phyloP scores from a whole-genome alignment of 2,329 filamentous ascomycete genomes.

The Botryotinia globosa region DNA sequence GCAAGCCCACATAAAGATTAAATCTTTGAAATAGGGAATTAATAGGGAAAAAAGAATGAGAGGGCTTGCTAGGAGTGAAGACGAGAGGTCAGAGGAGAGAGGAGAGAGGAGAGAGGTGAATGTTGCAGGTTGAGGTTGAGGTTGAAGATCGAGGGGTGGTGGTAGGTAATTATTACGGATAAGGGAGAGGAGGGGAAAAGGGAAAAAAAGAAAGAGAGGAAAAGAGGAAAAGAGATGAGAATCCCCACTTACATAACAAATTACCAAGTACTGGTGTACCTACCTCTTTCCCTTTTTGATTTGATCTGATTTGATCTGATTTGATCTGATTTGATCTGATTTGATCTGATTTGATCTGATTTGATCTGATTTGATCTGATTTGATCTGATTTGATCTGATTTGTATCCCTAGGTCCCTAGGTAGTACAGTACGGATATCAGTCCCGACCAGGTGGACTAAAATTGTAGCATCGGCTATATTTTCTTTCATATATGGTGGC shows the following conservation, averaged over 20 bases:
- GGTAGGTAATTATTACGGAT: background rate
- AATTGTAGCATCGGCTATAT: background rate
- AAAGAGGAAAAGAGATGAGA: background rate
- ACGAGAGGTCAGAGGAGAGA: background rate
- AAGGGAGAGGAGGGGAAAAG: background rate
- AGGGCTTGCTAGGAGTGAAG: slow-evolving; percentile 13
- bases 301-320: too few species aligned
- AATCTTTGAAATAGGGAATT: background rate
- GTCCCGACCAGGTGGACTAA: background rate
- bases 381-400: too few species aligned
- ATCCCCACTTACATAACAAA: background rate
- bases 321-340: background rate
- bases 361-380: background rate
- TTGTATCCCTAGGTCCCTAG: too few species aligned
- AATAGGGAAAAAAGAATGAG: slow-evolving; percentile 12
- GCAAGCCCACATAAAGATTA: background rate
- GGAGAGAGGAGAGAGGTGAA: background rate
- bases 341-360: background rate
- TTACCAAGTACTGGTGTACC: too few species aligned
- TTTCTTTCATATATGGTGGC: background rate
- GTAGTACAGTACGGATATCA: background rate
- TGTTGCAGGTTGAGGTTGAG: background rate
- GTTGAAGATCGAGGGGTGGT: background rate
- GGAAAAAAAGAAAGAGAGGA: background rate
- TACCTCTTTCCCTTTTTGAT: background rate